Base-by-base conservation (phyloP, 83 land plant genomes). In the Picea abies region DNA sequence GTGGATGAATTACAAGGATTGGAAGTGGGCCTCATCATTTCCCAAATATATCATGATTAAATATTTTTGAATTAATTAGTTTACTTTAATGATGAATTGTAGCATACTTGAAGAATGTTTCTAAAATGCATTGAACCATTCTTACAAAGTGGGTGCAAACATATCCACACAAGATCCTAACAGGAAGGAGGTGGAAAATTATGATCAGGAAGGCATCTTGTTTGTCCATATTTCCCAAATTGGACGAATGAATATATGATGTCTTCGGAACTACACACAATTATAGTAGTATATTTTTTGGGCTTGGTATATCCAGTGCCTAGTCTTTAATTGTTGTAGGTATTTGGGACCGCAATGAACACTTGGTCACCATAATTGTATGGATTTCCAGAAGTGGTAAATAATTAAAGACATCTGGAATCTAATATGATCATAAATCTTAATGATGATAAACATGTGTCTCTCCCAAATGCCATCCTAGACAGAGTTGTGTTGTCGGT, bases 191-290 rank as follows among this genome's bases (percentile, higher is more conserved):
- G 29, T 86, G 89, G 4, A 84, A 79, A 49, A 87, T 90, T 90
- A 85, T 89, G 14, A 84, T 92, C 9, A 86, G 94, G 71, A 79
- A 88, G 68, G 90, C 92, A 4, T 85, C 90, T 19, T 92, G 94
- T 20, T 88, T 92, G 9, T 88, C 94, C 8, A 92, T 92, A 4
- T 92, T 90, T 39, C 89, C 94, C 20, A 90, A 90, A 82, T 82
- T 92, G 44, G 90, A 86, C 52, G 92, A 92, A 83, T 90, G 94
- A 82, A 82, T 82, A 26, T 80, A 92, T 70, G 92, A 92, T 86
- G 92, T 92, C n/a, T 92, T 92, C 63, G 94, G 94, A 17, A 92
- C 86, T 20, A 92, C 90, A 1, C 94, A 92, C 52, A 90, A 90
- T 66, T 92, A 90, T 32, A 92, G 89, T 2, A 92, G 94, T 79